phyloP scores from a whole-genome alignment of 345 rosid genomes.

The Lepidium aucheri region DNA sequence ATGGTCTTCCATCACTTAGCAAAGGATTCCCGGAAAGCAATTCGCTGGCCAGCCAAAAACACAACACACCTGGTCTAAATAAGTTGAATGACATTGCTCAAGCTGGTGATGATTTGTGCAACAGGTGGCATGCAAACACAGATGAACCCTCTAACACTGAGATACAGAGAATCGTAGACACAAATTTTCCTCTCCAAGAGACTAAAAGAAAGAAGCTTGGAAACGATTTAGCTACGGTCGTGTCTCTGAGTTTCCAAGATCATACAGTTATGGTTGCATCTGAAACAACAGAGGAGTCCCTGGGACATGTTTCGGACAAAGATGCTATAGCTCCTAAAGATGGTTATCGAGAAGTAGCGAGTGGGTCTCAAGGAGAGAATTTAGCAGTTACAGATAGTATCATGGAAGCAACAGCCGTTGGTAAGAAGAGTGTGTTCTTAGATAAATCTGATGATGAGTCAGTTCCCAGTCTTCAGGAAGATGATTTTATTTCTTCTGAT shows the following conservation, averaged over 20 bases:
- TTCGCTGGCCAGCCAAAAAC: slow-evolving; percentile 24
- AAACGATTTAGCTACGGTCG: slow-evolving; percentile 21
- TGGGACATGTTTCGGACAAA: slow-evolving; percentile 24
- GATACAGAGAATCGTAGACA: slow-evolving; percentile 16
- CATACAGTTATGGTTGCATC: slow-evolving; percentile 28
- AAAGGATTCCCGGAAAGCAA: slow-evolving; percentile 11
- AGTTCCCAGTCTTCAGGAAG: slow-evolving; percentile 12
- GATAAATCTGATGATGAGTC: slow-evolving; percentile 25
- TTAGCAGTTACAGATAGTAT: slow-evolving; percentile 9
- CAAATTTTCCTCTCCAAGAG: slow-evolving; percentile 4
- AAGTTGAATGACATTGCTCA: slow-evolving; percentile 22
- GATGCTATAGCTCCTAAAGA: slow-evolving; percentile 9
- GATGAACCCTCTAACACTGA: slow-evolving; percentile 17
- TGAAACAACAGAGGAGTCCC: slow-evolving; percentile 20
- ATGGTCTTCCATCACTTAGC: slow-evolving; percentile 31
- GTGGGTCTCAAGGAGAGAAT: slow-evolving; percentile 9
- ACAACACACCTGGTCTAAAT: slow-evolving; percentile 16
- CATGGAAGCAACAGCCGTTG: slow-evolving; percentile 12
- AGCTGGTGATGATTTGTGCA: slow-evolving; percentile 34
- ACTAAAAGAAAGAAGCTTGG: slow-evolving; percentile 18
- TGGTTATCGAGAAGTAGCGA: neutral
- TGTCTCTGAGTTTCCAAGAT: slow-evolving; percentile 5
- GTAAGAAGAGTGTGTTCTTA: slow-evolving; percentile 7
- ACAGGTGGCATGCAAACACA: slow-evolving; percentile 30
- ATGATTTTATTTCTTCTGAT: slow-evolving; percentile 22